Evolutionary conservation across 495 filamentous ascomycete genomes (phyloP), one percentile per base, ranked within the genome.

Genomic region (Saxophila tyrrhenica): DNA sequence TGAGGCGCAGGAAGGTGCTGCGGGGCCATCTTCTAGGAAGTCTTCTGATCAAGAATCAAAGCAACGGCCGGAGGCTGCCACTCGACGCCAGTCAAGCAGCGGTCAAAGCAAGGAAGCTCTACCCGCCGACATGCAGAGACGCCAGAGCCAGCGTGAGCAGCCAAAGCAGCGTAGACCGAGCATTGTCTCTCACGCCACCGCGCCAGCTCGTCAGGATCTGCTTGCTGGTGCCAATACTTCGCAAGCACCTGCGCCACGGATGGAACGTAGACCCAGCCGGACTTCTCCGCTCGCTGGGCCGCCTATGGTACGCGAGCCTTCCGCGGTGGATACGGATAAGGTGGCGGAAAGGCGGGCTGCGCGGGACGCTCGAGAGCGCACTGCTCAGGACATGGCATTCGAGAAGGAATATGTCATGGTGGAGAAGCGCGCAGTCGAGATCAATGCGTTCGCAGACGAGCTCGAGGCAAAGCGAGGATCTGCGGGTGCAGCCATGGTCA

Each of bases 361-460:
- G 2, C 72, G 71, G 39, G 80, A 88, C 45, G 84, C 82, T 35
- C 75, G 78, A 25, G 87, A 91, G 59, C 78, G 76, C 54, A 86
- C 86, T 20, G 89, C 85, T 11, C 87, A 95, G 60, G 90, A 94
- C 52, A 80, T 92, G 3, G 87, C 86, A 1, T 86, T 94, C 64
- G 89, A 94, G 64, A 76, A 89, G 58, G 92, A 96, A 60, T 98
- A 96, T 59, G 91, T 98, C 32, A 70, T 98, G 17, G 87, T 98
- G 19, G 94, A 98, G 69, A 97, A 96, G 72, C 83, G 83, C 49
- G 83, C 84, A 8, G 89, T 97, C 2, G 88, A 96, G 67, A 91
- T 97, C 24, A 96, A 98, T 70, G 91, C 92, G 2, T 87, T 98
- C 64, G 92, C 92, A 9, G 92, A 98, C 65, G 89, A 97, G 67